Percentiles rank a stretch among this genome's conserved stretches.
phyloP scores from a whole-genome alignment of 495 filamentous ascomycete genomes.

The Lasiosphaeris hirsuta region DNA sequence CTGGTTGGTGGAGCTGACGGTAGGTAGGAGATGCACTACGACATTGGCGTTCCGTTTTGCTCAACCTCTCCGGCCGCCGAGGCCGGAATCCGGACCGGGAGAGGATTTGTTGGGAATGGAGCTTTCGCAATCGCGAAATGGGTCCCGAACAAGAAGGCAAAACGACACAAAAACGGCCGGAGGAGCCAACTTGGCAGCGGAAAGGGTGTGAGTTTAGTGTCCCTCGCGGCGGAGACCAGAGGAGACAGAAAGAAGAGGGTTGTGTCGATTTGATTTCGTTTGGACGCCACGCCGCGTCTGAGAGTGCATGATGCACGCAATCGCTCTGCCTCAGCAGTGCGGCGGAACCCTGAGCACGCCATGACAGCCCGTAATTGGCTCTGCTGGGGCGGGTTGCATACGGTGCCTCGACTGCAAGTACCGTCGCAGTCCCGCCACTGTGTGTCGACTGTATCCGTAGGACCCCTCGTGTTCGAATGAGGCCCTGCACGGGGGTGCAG shows the following conservation, averaged over 20 bases:
- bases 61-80: too few species aligned
- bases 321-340: constrained; percentile 4
- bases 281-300: constrained; percentile 11
- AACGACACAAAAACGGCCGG: too few species aligned
- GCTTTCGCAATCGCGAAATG: too few species aligned
- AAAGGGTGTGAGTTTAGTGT: background rate
- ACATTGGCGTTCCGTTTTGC: too few species aligned
- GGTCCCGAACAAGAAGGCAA: too few species aligned
- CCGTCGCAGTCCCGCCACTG: background rate
- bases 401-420: background rate
- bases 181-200: background rate
- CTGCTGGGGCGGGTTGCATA: background rate
- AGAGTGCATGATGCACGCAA: constrained; percentile 23
- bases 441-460: background rate
- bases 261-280: background rate
- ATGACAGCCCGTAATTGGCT: constrained; percentile 2
- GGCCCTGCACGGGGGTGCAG: constrained; percentile 1
- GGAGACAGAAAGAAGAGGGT: background rate
- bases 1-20: too few species aligned
- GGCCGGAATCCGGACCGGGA: too few species aligned
- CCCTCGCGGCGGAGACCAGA: background rate
- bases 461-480: constrained; percentile 1
- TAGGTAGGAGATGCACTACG: too few species aligned
- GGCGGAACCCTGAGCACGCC: constrained; percentile 5
- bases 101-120: too few species aligned